phyloP scores from a whole-genome alignment of 2,329 filamentous ascomycete genomes.

The Coleophoma cylindrospora region DNA sequence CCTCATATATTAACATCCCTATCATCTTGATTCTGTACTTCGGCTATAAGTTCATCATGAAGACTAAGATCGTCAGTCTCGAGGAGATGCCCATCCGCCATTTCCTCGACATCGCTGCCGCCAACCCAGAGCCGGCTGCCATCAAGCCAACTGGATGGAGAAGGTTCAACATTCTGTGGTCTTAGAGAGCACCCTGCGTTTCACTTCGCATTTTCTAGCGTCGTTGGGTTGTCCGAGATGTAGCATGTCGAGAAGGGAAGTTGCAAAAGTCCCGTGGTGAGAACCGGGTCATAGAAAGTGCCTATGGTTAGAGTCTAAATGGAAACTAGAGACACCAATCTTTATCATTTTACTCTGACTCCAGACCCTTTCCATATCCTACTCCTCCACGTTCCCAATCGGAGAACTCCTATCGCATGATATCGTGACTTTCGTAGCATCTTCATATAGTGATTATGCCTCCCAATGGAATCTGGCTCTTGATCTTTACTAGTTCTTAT shows the following conservation, averaged over 20 bases:
- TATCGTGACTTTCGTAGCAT: neutral
- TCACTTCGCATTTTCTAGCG: no score
- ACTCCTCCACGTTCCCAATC: neutral
- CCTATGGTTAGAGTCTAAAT: no score
- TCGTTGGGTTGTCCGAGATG: no score
- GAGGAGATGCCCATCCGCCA: conserved; percentile 30
- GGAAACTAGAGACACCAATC: no score
- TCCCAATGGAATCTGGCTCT: no score
- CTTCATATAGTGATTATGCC: no score
- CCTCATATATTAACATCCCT: conserved; percentile 59
- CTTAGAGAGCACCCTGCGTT: conserved; percentile 3
- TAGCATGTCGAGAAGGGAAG: no score
- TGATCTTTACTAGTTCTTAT: no score
- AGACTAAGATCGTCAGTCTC: conserved; percentile 35
- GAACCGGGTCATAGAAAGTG: no score
- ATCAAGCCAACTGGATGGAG: conserved; percentile 12
- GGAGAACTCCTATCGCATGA: neutral
- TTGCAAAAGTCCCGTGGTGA: no score
- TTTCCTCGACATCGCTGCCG: conserved; percentile 30
- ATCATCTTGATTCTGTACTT: conserved; percentile 48
- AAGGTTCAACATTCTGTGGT: conserved; percentile 21
- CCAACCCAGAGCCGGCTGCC: conserved; percentile 16
- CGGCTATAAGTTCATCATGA: conserved; percentile 49
- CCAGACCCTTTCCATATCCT: neutral
- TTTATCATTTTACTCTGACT: no score